These are phyloP conservation scores for Colletotrichum spaethianum DNA, from an alignment of 2,329 filamentous ascomycete genomes.

Conservation along the genomic window DNA sequence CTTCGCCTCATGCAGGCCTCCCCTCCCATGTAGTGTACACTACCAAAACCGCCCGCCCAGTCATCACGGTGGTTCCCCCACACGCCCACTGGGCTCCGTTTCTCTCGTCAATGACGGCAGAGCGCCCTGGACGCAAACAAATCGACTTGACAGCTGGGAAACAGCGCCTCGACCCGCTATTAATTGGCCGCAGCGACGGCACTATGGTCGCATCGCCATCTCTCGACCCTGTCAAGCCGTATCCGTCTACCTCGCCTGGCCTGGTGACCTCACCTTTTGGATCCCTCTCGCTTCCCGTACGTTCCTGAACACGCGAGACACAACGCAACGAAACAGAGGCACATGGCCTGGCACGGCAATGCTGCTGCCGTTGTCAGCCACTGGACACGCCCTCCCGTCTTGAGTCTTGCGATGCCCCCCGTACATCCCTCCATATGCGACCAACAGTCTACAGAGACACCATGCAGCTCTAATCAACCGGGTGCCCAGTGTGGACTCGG, in stretches of 20 bases:
- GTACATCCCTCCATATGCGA: constrained; percentile 12
- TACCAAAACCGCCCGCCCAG: background rate
- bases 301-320: background rate
- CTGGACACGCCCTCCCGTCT: constrained; percentile 1
- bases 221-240: constrained; percentile 5
- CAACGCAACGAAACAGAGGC: constrained; percentile 4
- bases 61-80: background rate
- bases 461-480: constrained; percentile 23
- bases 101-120: constrained; percentile 13
- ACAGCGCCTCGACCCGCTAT: constrained; percentile 40
- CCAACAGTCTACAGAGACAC: constrained; percentile 14
- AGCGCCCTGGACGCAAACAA: background rate
- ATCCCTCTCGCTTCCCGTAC: constrained; percentile 16
- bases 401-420: constrained; percentile 7
- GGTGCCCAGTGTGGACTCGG: constrained; percentile 30
- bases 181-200: constrained; percentile 36
- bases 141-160: constrained; percentile 16
- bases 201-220: constrained; percentile 21
- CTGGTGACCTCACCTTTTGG: constrained; percentile 13
- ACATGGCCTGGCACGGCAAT: background rate
- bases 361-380: constrained; percentile 10
- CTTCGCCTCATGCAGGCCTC: constrained; percentile 21
- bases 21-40: constrained; percentile 2
- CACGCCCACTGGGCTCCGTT: background rate
- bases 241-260: background rate